Conservation (phyloP, 192 early-diverging fungal genomes). For the Coemansia sp. region DNA sequence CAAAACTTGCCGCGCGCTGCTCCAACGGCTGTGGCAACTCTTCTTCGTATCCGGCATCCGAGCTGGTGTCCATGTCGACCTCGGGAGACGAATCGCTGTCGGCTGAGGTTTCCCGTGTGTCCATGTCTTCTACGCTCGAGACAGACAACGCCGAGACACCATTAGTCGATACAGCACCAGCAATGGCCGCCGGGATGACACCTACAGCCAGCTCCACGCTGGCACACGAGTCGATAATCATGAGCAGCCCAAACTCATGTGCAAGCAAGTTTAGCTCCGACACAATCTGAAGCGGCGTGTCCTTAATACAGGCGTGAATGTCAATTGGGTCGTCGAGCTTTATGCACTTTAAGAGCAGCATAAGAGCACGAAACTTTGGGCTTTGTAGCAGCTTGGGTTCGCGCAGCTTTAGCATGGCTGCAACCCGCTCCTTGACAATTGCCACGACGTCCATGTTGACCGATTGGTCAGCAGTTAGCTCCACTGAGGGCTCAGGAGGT, state of each 20-base stretch:
- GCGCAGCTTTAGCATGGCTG: constrained; percentile 17
- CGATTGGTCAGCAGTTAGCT: background rate
- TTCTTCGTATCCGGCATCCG: constrained; percentile 25
- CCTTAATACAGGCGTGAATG: constrained; percentile 15
- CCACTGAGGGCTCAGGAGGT: background rate
- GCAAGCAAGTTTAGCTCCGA: constrained; percentile 35
- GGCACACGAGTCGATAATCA: constrained; percentile 31
- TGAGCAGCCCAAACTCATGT: constrained; percentile 30
- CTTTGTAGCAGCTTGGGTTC: constrained; percentile 36
- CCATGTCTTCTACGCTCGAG: background rate
- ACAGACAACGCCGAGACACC: background rate
- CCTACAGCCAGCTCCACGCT: constrained; percentile 13
- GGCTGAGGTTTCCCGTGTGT: background rate
- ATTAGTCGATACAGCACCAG: background rate
- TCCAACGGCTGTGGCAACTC: background rate
- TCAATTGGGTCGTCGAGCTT: constrained; percentile 27
- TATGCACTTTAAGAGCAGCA: constrained; percentile 41
- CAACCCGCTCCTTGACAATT: constrained; percentile 29
- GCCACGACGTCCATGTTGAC: constrained; percentile 16
- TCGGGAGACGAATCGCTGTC: background rate
- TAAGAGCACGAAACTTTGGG: constrained; percentile 26
- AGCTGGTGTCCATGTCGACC: constrained; percentile 46
- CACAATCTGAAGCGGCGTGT: constrained; percentile 11
- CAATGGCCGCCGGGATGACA: background rate
- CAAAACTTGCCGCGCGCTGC: background rate